Evolutionary conservation across 257 asterid genomes (phyloP).

Genomic region (Solanum corneliomulleri): DNA sequence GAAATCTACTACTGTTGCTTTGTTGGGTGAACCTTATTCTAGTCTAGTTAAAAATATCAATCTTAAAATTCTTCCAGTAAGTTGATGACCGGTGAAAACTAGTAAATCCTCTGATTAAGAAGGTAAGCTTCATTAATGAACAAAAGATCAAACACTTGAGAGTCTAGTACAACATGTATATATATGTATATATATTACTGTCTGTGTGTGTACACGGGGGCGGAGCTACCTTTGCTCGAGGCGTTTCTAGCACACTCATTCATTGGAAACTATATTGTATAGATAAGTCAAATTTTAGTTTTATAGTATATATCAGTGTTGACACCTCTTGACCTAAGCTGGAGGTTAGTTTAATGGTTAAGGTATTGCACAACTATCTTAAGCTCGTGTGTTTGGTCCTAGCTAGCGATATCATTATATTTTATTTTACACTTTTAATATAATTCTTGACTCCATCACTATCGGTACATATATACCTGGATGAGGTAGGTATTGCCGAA

Average conservation of each 20-base stretch:
- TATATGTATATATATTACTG: no score
- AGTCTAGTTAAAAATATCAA: not conserved
- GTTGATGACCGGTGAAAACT: not conserved
- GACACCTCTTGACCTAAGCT: not conserved
- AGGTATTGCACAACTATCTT: not conserved
- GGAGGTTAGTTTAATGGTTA: not conserved
- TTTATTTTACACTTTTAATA: not conserved
- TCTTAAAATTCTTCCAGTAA: not conserved
- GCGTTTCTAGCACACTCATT: no score
- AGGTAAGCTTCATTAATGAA: not conserved
- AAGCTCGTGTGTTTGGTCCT: not conserved
- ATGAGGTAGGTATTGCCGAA: not conserved
- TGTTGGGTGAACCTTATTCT: not conserved
- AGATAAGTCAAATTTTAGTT: no score
- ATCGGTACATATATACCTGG: not conserved
- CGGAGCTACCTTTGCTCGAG: no score
- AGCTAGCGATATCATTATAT: not conserved
- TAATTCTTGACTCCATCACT: no score
- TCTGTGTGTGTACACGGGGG: not conserved
- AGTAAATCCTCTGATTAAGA: not conserved
- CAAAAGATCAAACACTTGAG: not conserved
- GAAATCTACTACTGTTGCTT: not conserved
- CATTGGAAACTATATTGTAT: not conserved
- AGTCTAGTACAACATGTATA: not conserved
- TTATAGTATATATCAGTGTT: not conserved